Base-by-base conservation (phyloP, 305 asterid genomes). In the Rubia tinctorum region DNA sequence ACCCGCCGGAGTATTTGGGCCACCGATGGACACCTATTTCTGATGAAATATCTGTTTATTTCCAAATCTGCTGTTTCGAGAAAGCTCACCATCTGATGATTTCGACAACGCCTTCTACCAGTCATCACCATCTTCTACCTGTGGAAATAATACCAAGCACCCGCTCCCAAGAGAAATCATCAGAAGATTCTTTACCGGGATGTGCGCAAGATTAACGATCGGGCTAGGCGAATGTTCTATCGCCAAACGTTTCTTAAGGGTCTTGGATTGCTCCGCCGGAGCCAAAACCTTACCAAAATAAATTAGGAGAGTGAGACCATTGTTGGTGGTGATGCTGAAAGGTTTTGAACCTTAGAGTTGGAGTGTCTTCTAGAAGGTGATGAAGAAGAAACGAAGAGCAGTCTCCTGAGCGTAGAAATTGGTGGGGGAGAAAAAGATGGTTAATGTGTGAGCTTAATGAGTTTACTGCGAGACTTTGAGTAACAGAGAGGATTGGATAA, bases 161-260 rank as follows among this genome's bases (percentile, higher is more conserved):
- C n/a, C n/a, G n/a, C n/a, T n/a, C n/a, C n/a, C n/a, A n/a, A n/a
- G n/a, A n/a, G n/a, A n/a, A n/a, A n/a, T n/a, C n/a, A n/a, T n/a
- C n/a, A n/a, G n/a, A n/a, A n/a, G n/a, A n/a, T n/a, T 10, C 30
- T 71, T 66, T 79, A 91, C 99, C 63, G 97, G 99, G 77, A 91
- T 94, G 78, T 94, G 97, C 49, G 97, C 97, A 77, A 90, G 99
- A 39, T 94, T 97, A 64, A 94, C 96, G 71, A 90, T 95, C 55
- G 99, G 99, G 74, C 97, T 94, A 73, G n/a, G n/a, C n/a, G n/a
- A n/a, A n/a, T 94, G 95, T 86, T 94, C 95, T 67, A 80, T 79
- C 17, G 96, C 92, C 23, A 94, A 96, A 8, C 96, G 96, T 76
- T 94, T 90, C 40, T 88, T 84, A 73, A 83, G 87, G 39, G 81